Percentiles rank a stretch among this genome's conserved stretches.
phyloP scores from a whole-genome alignment of 2,329 filamentous ascomycete genomes.

The Magnaporthiopsis poae region DNA sequence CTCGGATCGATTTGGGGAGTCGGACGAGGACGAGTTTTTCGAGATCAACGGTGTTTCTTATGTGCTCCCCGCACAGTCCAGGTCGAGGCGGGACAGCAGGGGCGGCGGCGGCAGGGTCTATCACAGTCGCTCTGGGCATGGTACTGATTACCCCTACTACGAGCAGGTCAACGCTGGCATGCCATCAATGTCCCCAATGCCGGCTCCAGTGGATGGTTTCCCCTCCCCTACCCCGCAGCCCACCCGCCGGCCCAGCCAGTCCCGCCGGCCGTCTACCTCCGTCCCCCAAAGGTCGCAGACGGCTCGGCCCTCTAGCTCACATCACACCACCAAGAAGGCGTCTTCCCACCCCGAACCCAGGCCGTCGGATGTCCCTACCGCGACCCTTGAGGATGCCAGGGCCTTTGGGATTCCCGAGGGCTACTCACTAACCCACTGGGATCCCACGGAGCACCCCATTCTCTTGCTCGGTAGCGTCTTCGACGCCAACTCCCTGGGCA shows the following conservation, averaged over 20 bases:
- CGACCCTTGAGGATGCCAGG: slow-evolving; percentile 50
- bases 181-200: slow-evolving; percentile 25
- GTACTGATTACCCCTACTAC: slow-evolving; percentile 47
- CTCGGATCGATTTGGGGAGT: slow-evolving; percentile 50
- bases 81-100: slow-evolving; percentile 28
- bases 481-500: slow-evolving; percentile 91
- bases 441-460: slow-evolving; percentile 86
- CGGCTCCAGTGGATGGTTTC: slow-evolving; percentile 20
- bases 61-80: slow-evolving; percentile 42
- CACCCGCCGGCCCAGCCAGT: slow-evolving; percentile 30
- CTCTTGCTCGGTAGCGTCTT: slow-evolving; percentile 91
- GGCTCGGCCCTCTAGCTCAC: slow-evolving; percentile 35
- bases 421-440: slow-evolving; percentile 97
- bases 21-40: slow-evolving; percentile 54
- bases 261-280: slow-evolving; percentile 38
- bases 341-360: slow-evolving; percentile 28
- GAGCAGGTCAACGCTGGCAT: slow-evolving; percentile 17
- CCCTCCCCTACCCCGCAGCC: slow-evolving; percentile 35
- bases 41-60: slow-evolving; percentile 44
- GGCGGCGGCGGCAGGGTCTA: neutral
- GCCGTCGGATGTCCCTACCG: slow-evolving; percentile 27
- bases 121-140: slow-evolving; percentile 31
- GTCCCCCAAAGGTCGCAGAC: slow-evolving; percentile 44
- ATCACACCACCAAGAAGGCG: slow-evolving; percentile 32
- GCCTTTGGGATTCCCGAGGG: slow-evolving; percentile 71